Percentiles rank a stretch among this genome's conserved stretches.
These are phyloP conservation scores for Evansstolkia leycettana DNA, from an alignment of 495 filamentous ascomycete genomes.

Conservation along the genomic window DNA sequence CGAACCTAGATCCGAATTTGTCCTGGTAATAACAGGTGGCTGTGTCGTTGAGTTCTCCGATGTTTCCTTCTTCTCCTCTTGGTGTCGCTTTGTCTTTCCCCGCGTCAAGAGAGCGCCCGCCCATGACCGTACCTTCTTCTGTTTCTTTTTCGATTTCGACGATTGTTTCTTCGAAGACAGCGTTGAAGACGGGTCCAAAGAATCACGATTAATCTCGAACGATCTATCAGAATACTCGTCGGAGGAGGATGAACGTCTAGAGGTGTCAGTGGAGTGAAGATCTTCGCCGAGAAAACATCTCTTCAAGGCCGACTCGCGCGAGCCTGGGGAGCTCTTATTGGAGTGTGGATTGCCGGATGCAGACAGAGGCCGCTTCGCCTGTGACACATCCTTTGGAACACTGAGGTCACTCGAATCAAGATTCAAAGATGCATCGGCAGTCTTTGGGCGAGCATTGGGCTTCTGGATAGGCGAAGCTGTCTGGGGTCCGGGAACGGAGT, in stretches of 20 bases:
- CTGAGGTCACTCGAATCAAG: constrained; percentile 13
- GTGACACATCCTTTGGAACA: constrained; percentile 6
- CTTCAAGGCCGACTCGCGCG: constrained; percentile 14
- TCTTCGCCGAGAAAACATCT: constrained; percentile 12
- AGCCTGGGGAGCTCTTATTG: constrained; percentile 22
- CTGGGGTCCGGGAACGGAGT: constrained; percentile 51
- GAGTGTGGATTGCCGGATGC: constrained; percentile 22
- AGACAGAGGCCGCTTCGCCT: constrained; percentile 25
- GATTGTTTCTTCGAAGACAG: constrained; percentile 13
- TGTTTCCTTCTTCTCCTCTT: constrained; percentile 16
- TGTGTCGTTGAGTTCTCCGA: constrained; percentile 21
- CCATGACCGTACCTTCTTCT: constrained; percentile 73
- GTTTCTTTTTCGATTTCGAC: constrained; percentile 50
- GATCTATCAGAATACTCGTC: constrained; percentile 19
- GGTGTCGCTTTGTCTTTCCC: constrained; percentile 44
- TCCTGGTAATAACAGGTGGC: constrained; percentile 29
- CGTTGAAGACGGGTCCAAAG: constrained; percentile 3
- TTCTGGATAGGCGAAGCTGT: constrained; percentile 49
- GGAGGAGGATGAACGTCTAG: constrained; percentile 20
- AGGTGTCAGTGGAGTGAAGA: constrained; percentile 14
- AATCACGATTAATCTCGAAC: constrained; percentile 11
- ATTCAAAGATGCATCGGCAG: constrained; percentile 39
- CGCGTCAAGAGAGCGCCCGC: constrained; percentile 59
- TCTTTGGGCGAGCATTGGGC: constrained; percentile 31
- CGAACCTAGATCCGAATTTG: constrained; percentile 29